Conservation (phyloP, 2,329 filamentous ascomycete species). For the Huntiella moniliformis region DNA sequence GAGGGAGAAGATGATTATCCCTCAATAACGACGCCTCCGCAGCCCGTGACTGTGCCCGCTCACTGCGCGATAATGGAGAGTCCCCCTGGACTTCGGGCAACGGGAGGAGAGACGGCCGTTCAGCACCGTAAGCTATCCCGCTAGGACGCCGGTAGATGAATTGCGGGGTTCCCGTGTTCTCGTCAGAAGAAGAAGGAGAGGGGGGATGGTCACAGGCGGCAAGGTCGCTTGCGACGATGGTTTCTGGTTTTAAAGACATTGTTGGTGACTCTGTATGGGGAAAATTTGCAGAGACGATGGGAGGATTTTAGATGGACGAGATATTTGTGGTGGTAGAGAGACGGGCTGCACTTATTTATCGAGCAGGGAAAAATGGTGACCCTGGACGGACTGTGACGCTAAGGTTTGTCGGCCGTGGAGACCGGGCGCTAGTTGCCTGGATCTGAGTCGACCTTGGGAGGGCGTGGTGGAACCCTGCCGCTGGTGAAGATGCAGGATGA, state of each 20-base stretch:
- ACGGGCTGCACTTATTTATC: too few relatives aligned
- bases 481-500: too few relatives aligned
- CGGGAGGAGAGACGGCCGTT: conserved; percentile 41
- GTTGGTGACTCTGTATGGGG: not conserved
- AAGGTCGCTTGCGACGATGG: conserved; percentile 26
- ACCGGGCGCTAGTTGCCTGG: too few relatives aligned
- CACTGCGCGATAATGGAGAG: conserved; percentile 28
- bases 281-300: too few relatives aligned
- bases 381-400: too few relatives aligned
- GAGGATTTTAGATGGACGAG: too few relatives aligned
- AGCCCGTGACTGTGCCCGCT: conserved; percentile 36
- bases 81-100: conserved; percentile 28
- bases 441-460: too few relatives aligned
- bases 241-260: conserved; percentile 10
- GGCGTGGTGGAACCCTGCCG: too few relatives aligned
- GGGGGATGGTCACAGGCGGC: conserved; percentile 14
- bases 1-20: conserved; percentile 46
- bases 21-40: conserved; percentile 42
- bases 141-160: conserved; percentile 56
- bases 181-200: conserved; percentile 15
- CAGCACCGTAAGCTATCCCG: conserved; percentile 54
- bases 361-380: too few relatives aligned
- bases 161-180: conserved; percentile 20
- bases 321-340: too few relatives aligned
- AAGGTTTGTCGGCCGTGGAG: too few relatives aligned